phyloP scores from a whole-genome alignment of 2,329 filamentous ascomycete species.

The Penicillium capsulatum region DNA sequence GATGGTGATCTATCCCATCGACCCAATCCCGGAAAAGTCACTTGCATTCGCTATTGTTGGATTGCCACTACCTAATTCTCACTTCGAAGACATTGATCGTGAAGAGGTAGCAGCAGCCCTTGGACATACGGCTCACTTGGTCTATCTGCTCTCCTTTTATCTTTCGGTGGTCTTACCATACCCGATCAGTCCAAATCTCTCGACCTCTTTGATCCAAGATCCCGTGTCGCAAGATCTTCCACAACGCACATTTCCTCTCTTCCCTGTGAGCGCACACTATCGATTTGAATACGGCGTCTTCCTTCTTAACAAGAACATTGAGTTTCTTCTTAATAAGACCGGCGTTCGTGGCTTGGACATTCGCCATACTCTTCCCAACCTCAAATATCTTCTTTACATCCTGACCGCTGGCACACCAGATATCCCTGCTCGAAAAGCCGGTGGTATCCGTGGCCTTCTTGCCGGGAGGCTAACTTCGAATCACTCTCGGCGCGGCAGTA shows the following conservation, averaged over 20 bases:
- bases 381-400: constrained; percentile 89
- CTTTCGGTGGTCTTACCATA: constrained; percentile 76
- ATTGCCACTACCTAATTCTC: constrained; percentile 73
- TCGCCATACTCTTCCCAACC: constrained; percentile 83
- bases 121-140: constrained; percentile 71
- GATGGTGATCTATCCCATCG: constrained; percentile 72
- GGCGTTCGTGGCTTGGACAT: constrained; percentile 82
- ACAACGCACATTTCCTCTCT: constrained; percentile 74
- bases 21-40: constrained; percentile 59
- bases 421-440: constrained; percentile 53
- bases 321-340: constrained; percentile 61
- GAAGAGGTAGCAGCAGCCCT: constrained; percentile 75
- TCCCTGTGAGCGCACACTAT: constrained; percentile 70
- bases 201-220: constrained; percentile 70
- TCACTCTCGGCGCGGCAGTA: constrained; percentile 38
- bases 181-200: constrained; percentile 67
- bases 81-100: constrained; percentile 62
- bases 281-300: constrained; percentile 96
- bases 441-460: constrained; percentile 49
- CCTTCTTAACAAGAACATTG: constrained; percentile 92
- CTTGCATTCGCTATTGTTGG: constrained; percentile 81
- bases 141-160: constrained; percentile 75
- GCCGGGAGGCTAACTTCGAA: constrained; percentile 36
- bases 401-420: constrained; percentile 72
- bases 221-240: constrained; percentile 56